Evolutionary conservation across 140 eudicot genomes (phyloP), one percentile per base, ranked within the genome.

Genomic region (Flaveria floridana): DNA sequence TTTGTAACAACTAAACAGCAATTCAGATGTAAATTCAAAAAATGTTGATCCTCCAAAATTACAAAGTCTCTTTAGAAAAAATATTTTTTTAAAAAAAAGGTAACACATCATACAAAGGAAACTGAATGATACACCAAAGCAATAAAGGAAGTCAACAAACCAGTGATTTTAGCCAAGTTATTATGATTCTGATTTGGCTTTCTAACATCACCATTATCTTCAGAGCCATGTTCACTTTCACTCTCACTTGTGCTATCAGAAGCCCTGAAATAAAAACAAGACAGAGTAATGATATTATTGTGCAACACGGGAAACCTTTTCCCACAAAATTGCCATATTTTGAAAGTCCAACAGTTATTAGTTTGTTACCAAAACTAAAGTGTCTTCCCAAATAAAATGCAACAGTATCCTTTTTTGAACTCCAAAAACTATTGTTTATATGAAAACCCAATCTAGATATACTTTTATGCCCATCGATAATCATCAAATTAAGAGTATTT

Each of bases 141-240:
- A 69, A 19, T 7, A 20, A 57, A 51, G 46, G 55, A 11, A 15
- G 48, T 19, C 56, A 71, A 20, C 79, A 63, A 72, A 87, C 96
- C 89, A 65, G 79, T 58, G 48, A 59, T 39, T 28, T 85, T 86
- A 82, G 86, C 82, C 16, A 68, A 39, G 58, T 76, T 78, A 57
- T 84, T 86, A 44, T 56, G 82, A 68, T 87, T 88, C 56, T 65
- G 76, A 78, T 85, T 84, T 25, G 51, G 75, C 69, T 47, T 82
- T 59, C 30, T 80, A 76, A 56, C 83, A 83, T 84, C 81, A 52
- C 79, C 87, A 25, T 76, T 78, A 81, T 87, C 96, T 67, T 85
- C 85, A 47, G 96, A 81, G 75, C 83, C 82, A 75, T 82, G 79
- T 71, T 57, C 87, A 69, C 84, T 78, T 66, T 82, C 93, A 55